These are phyloP conservation scores for Tulasnella calospora DNA, from an alignment of 768 basidiomycete species.

Conservation along the genomic window DNA sequence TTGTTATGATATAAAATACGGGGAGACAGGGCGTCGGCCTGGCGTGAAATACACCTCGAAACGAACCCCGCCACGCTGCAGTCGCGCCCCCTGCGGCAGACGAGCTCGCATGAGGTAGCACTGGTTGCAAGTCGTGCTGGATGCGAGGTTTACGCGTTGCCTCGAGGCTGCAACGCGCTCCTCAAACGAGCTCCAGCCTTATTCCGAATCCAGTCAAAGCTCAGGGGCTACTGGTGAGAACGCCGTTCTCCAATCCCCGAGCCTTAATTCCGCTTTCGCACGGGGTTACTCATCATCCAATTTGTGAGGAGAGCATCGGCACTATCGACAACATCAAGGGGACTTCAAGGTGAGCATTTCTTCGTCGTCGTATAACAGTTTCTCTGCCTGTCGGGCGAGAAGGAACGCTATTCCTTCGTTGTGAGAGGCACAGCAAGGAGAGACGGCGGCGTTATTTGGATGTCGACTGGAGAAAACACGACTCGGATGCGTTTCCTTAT, in stretches of 20 bases:
- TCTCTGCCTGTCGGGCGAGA: neutral
- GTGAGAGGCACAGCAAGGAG: neutral
- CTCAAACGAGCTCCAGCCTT: neutral
- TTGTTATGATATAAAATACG: conserved; percentile 2
- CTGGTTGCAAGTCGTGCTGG: neutral
- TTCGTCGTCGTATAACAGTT: neutral
- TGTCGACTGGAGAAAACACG: conserved; percentile 20
- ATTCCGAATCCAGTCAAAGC: neutral
- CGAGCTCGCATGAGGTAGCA: neutral
- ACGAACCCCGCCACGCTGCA: conserved; percentile 2
- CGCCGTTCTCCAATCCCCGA: neutral
- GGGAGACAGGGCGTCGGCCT: neutral
- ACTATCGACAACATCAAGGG: conserved; percentile 5
- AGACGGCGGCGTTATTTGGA: neutral
- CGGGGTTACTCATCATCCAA: conserved; percentile 13
- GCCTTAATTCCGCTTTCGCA: conserved; percentile 9
- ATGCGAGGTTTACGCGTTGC: neutral
- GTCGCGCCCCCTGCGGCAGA: neutral
- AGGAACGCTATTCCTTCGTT: neutral
- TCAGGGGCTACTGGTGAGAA: neutral
- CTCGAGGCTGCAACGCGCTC: conserved; percentile 7
- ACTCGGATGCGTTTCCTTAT: conserved; percentile 1
- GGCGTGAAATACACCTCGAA: conserved; percentile 6
- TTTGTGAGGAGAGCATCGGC: conserved; percentile 2
- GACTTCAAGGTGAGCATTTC: conserved; percentile 24